Evolutionary conservation across 495 filamentous ascomycete species (phyloP), one percentile per base, ranked within the genome.

Genomic region (Lichenothelia convexa): DNA sequence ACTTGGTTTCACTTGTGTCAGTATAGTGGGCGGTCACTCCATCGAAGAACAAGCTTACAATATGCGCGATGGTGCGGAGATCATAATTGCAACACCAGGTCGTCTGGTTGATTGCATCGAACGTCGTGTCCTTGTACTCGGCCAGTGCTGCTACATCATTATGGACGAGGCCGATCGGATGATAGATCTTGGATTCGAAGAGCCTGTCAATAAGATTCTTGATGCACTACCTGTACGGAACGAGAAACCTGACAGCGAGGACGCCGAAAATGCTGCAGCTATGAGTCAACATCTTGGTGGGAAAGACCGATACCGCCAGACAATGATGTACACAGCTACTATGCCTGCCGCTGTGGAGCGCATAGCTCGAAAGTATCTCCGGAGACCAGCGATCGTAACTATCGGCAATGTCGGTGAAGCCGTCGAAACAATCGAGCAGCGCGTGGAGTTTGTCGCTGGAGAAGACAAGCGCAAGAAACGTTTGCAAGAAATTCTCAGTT

Each of bases 251-350:
- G 89, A 97, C 49, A 80, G 75, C 0, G 89, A 95, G 23, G 87
- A 86, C 44, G 89, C 91, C 20, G 89, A 97, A 56, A 70, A 95
- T 54, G 67, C 85, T 0, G 58, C 67, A 32, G 70, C 75, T 3
- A 95, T 95, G 91, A 78, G 68, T 39, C 73, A 73, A 29, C 81
- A 83, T 39, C 58, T 91, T 2, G 77, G 78, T 26, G 76, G 80
- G 21, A 81, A 82, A 50, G 80, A 92, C 51, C 70, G 80, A 12
- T 99, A 95, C 58, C 63, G 89, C 36, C 91, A 99, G 56, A 99
- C 89, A 2, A 99, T 99, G 89, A 99, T 99, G 89, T 99, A 95
- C 70, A 99, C 91, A 39, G 89, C 89, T 8, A 99, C 89, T 19
- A 99, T 99, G 89, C 85, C 91, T 3, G 57, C 75, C 2, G 76